These are phyloP conservation scores for Dictyostelium brefeldianum DNA, from an alignment of 78 protist genomes.

Conservation along the genomic window DNA sequence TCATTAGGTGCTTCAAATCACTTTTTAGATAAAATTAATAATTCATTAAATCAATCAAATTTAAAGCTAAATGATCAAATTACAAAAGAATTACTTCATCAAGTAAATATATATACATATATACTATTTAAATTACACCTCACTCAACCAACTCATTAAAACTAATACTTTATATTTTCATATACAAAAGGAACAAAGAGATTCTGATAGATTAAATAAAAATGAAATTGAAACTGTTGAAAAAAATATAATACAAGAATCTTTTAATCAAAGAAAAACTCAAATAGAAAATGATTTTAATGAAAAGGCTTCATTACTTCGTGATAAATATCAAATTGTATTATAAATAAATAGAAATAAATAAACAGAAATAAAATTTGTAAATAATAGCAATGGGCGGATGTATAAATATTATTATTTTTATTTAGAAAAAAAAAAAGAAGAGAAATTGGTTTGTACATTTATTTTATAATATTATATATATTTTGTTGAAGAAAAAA, in stretches of 20 bases:
- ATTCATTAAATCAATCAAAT: neutral
- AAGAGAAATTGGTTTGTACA: too few species aligned
- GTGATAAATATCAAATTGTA: slow-evolving; percentile 70
- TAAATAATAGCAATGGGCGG: too few species aligned
- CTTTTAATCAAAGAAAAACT: neutral
- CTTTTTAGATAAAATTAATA: neutral
- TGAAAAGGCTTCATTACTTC: slow-evolving; percentile 12
- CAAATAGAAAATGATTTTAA: slow-evolving; percentile 35
- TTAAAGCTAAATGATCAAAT: slow-evolving; percentile 7
- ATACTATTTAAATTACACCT: neutral
- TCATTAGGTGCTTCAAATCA: neutral
- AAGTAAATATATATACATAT: slow-evolving; percentile 7
- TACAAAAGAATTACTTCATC: slow-evolving; percentile 18
- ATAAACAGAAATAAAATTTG: too few species aligned
- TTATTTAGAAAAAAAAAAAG: too few species aligned
- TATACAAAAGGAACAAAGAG: slow-evolving; percentile 33
- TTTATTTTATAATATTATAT: too few species aligned
- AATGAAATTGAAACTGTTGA: neutral
- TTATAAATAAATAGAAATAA: slow-evolving; percentile 5
- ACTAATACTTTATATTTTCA: neutral
- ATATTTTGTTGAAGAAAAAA: too few species aligned
- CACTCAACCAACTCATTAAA: neutral
- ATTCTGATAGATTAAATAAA: slow-evolving; percentile 32
- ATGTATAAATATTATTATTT: too few species aligned
- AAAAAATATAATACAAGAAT: slow-evolving; percentile 16